A percentile compares a stretch with the other conserved stretches of the same genome.
Evolutionary conservation across 257 asterid genomes (phyloP).

Genomic region (Datura wrightii): DNA sequence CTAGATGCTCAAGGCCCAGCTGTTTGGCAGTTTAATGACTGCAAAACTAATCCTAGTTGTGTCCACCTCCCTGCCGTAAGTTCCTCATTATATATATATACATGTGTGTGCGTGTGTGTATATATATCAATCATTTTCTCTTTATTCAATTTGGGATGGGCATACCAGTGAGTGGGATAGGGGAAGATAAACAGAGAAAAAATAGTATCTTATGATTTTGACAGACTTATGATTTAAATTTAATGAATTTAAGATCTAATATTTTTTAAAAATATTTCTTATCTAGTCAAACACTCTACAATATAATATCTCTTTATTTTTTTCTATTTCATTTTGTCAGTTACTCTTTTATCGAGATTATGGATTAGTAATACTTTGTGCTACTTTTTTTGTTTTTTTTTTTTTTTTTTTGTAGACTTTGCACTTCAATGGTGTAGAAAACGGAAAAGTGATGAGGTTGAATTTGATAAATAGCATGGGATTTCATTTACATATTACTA

Average conservation of each 20-base stretch:
- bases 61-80: conserved; percentile 60
- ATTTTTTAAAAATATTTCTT: too few relatives aligned
- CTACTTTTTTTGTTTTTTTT: too few relatives aligned
- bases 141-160: background rate
- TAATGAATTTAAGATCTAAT: too few relatives aligned
- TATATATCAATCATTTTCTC: background rate
- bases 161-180: background rate
- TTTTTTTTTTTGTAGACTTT: conserved; percentile 44
- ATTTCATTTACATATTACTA: conserved; percentile 69
- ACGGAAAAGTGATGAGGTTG: conserved; percentile 56
- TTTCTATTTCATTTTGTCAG: background rate
- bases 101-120: too few relatives aligned
- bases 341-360: background rate
- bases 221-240: too few relatives aligned
- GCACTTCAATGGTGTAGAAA: conserved; percentile 45
- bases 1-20: conserved; percentile 59
- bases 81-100: too few relatives aligned
- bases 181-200: background rate
- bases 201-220: background rate
- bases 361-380: background rate
- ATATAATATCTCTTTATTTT: background rate
- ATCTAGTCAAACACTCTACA: too few relatives aligned
- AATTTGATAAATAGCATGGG: conserved; percentile 65
- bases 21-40: conserved; percentile 64
- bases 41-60: conserved; percentile 51